A percentile compares a stretch with the other conserved stretches of the same genome.
phyloP scores from a whole-genome alignment of 306 rosid species.

The Dryas octopetala region DNA sequence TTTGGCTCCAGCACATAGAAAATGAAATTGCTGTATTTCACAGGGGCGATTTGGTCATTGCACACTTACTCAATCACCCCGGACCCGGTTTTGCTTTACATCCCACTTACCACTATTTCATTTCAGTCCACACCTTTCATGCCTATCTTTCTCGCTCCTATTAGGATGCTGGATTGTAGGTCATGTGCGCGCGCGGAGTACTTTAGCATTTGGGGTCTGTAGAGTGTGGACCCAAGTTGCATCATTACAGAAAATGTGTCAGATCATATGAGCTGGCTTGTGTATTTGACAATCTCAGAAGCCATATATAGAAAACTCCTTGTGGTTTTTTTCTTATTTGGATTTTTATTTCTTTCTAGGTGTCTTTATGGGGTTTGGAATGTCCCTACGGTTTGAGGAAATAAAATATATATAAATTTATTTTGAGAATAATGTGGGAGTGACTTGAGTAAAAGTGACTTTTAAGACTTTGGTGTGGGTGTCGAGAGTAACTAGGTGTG shows the following conservation, averaged over 20 bases:
- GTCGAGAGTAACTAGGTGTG: no score
- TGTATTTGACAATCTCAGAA: background rate
- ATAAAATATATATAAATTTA: no score
- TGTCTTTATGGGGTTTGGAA: no score
- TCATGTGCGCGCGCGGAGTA: slow-evolving; percentile 1
- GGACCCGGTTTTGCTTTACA: background rate
- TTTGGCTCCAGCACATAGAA: background rate
- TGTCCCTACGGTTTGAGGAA: no score
- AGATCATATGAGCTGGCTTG: slow-evolving; percentile 9
- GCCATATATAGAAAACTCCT: background rate
- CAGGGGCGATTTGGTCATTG: slow-evolving; percentile 5
- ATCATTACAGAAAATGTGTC: background rate
- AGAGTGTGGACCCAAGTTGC: background rate
- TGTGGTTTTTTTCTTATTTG: no score
- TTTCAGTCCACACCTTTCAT: background rate
- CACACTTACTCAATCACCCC: background rate
- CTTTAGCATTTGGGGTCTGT: background rate
- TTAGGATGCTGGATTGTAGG: background rate
- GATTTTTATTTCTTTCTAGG: background rate
- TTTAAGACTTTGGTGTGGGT: no score
- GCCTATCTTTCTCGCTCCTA: background rate
- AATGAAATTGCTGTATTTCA: background rate
- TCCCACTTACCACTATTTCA: background rate
- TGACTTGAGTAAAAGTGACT: no score
- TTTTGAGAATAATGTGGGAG: no score